Evolutionary conservation across 106 monocot genomes (phyloP).

Genomic region (Hemerocallis citrina): DNA sequence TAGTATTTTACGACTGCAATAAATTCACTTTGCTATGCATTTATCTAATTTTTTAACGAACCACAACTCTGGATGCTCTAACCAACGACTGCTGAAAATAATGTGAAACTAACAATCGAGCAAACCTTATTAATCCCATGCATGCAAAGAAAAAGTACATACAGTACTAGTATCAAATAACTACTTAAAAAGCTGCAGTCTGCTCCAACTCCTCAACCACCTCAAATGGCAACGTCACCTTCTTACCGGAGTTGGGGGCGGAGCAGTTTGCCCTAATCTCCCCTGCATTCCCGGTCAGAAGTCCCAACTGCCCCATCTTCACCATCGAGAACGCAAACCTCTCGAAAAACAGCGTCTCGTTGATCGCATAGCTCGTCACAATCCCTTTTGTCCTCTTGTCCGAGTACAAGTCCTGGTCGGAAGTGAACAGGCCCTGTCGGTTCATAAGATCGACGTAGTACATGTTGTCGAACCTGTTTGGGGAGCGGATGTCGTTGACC

Average conservation of each 20-base stretch:
- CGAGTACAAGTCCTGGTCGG: slow-evolving; percentile 37
- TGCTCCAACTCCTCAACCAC: slow-evolving; percentile 9
- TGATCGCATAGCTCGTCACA: slow-evolving; percentile 19
- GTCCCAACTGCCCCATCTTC: slow-evolving; percentile 39
- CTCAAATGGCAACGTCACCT: slow-evolving; percentile 7
- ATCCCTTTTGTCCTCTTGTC: slow-evolving; percentile 19
- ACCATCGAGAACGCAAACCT: slow-evolving; percentile 32
- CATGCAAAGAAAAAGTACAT: no score
- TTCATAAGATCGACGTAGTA: slow-evolving; percentile 44
- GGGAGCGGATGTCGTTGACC: slow-evolving; percentile 17
- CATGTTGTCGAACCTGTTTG: slow-evolving; percentile 28
- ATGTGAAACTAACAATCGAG: no score
- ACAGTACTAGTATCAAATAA: no score
- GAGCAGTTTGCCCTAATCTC: slow-evolving; percentile 51
- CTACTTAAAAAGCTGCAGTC: neutral
- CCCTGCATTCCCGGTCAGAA: slow-evolving; percentile 21
- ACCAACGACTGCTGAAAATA: no score
- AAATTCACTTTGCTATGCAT: no score
- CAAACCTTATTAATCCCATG: no score
- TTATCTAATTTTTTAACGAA: no score
- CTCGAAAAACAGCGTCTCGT: slow-evolving; percentile 34
- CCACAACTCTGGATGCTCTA: no score
- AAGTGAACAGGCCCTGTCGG: slow-evolving; percentile 37
- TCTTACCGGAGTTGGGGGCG: slow-evolving; percentile 20
- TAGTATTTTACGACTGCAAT: no score